Evolutionary conservation across 2,329 filamentous ascomycete genomes (phyloP).

Genomic region (Ophiostoma ulmi): DNA sequence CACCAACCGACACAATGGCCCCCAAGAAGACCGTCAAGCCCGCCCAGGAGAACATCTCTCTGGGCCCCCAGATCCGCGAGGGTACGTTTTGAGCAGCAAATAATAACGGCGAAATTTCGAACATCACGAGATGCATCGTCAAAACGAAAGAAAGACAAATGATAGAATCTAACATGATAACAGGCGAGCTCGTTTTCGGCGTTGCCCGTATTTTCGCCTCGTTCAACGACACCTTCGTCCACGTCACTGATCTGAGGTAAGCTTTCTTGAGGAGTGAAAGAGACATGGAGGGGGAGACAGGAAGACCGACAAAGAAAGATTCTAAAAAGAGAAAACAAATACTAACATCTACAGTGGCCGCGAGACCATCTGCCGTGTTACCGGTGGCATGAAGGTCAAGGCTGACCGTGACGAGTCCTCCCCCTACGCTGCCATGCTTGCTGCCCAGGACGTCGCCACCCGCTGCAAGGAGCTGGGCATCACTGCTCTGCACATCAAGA

Average conservation of each 20-base stretch:
- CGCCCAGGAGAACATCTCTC: conserved; percentile 94
- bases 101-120: neutral
- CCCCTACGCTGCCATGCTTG: conserved; percentile 99
- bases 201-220: conserved; percentile 97
- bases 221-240: conserved; percentile 91
- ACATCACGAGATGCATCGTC: neutral
- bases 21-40: conserved; percentile 85
- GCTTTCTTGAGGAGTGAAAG: conserved; percentile 36
- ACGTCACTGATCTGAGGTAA: conserved; percentile 97
- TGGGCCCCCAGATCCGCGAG: conserved; percentile 94
- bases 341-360: conserved; percentile 66
- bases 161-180: conserved; percentile 14
- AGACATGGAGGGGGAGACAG: neutral
- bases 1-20: conserved; percentile 65
- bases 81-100: conserved; percentile 51
- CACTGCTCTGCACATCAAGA: conserved; percentile 99
- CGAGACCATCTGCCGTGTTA: conserved; percentile 99
- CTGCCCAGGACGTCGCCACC: conserved; percentile 93
- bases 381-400: conserved; percentile 99
- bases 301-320: neutral
- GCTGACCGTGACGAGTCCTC: conserved; percentile 99
- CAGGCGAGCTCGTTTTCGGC: conserved; percentile 95
- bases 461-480: conserved; percentile 69
- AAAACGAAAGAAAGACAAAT: neutral
- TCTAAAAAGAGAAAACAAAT: neutral